phyloP scores from a whole-genome alignment of 2,329 filamentous ascomycete species.

The Clonostachys chloroleuca region DNA sequence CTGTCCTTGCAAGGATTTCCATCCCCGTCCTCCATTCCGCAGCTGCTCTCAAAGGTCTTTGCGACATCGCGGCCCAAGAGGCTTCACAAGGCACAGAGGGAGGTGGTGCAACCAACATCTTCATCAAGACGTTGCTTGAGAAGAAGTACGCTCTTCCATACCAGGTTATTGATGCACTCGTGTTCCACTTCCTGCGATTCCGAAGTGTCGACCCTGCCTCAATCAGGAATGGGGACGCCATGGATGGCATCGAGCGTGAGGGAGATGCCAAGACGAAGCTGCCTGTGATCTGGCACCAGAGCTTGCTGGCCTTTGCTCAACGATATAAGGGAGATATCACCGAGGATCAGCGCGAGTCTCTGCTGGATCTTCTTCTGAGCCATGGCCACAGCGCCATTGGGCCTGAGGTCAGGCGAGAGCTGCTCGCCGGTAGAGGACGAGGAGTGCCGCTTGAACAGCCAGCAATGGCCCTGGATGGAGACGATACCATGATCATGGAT shows the following conservation, averaged over 20 bases:
- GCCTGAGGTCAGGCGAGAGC: slow-evolving; percentile 83
- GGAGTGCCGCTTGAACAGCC: slow-evolving; percentile 63
- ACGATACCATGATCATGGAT: slow-evolving; percentile 88
- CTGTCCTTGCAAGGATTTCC: slow-evolving; percentile 77
- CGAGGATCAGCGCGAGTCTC: slow-evolving; percentile 86
- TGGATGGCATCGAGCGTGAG: slow-evolving; percentile 37
- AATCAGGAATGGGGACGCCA: slow-evolving; percentile 46
- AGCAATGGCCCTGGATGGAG: slow-evolving; percentile 58
- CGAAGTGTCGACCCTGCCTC: slow-evolving; percentile 61
- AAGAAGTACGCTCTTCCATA: slow-evolving; percentile 97
- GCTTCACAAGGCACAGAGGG: slow-evolving; percentile 78
- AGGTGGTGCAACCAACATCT: slow-evolving; percentile 88
- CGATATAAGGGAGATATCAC: slow-evolving; percentile 95
- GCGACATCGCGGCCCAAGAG: slow-evolving; percentile 91
- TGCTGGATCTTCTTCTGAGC: slow-evolving; percentile 80
- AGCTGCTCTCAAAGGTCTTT: slow-evolving; percentile 84
- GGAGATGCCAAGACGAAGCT: slow-evolving; percentile 59
- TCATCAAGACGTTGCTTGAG: slow-evolving; percentile 88
- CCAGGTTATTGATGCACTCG: slow-evolving; percentile 88
- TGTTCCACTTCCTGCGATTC: slow-evolving; percentile 96
- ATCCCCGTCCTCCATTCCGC: slow-evolving; percentile 91
- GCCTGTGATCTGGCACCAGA: slow-evolving; percentile 96
- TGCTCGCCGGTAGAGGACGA: slow-evolving; percentile 82
- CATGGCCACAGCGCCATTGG: slow-evolving; percentile 86
- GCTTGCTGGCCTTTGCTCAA: slow-evolving; percentile 85